phyloP scores from a whole-genome alignment of 208 protist species.

The Acanthamoeba culbertsoni region DNA sequence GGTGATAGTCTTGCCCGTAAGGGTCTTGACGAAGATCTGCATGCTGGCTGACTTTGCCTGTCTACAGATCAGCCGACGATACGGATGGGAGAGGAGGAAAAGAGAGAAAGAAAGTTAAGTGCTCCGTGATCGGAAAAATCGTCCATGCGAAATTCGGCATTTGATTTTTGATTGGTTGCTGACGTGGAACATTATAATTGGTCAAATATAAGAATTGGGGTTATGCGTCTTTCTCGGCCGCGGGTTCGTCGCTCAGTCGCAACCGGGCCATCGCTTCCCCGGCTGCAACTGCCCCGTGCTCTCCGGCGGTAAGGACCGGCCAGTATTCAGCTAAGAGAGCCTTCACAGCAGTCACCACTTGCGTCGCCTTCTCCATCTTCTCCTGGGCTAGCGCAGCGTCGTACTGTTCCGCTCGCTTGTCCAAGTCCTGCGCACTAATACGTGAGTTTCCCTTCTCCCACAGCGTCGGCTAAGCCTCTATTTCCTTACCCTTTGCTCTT shows the following conservation, averaged over 20 bases:
- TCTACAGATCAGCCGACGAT: not conserved
- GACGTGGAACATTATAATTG: not conserved
- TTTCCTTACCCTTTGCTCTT: not conserved
- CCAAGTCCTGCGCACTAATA: not conserved
- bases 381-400: not conserved
- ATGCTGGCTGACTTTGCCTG: not conserved
- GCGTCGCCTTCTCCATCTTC: not conserved
- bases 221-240: not conserved
- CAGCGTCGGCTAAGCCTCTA: too few relatives aligned
- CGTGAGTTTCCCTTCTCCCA: too few relatives aligned
- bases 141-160: not conserved
- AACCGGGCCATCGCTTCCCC: not conserved
- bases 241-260: not conserved
- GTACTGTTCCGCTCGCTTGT: not conserved
- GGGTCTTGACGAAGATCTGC: conserved; percentile 96
- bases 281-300: not conserved
- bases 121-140: not conserved
- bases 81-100: conserved; percentile 45
- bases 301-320: not conserved
- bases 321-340: not conserved
- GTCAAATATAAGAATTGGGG: not conserved
- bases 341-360: not conserved
- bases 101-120: conserved; percentile 8
- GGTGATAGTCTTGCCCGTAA: conserved; percentile 98
- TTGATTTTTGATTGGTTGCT: not conserved